Percentiles rank a stretch among this genome's conserved stretches.
phyloP scores from a whole-genome alignment of 495 filamentous ascomycete species.

The Talaromyces wortmannii region DNA sequence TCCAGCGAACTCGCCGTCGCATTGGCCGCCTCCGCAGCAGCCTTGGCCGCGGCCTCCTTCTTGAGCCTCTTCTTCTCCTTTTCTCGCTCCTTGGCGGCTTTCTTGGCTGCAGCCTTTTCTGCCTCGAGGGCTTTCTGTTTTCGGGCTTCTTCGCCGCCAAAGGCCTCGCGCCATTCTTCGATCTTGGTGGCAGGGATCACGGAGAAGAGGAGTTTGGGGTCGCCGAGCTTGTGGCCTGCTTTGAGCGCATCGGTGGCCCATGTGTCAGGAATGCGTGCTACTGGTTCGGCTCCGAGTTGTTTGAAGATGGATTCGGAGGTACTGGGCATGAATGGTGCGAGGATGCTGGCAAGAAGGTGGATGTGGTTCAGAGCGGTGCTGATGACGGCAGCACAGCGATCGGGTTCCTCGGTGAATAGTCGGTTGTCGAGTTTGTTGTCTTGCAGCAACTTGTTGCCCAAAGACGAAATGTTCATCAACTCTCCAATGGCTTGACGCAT shows the following conservation, averaged over 20 bases:
- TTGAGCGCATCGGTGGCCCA: conserved; percentile 1
- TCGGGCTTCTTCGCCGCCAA: conserved; percentile 7
- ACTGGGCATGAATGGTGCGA: conserved; percentile 9
- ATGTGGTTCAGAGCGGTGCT: conserved; percentile 17
- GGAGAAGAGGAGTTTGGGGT: conserved; percentile 6
- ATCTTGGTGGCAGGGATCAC: conserved; percentile 5
- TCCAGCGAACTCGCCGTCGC: not conserved
- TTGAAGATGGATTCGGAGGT: conserved; percentile 10
- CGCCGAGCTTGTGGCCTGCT: conserved; percentile 8
- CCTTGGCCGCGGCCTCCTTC: conserved; percentile 3
- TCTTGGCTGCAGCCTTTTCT: conserved; percentile 9
- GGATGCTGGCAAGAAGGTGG: conserved; percentile 8
- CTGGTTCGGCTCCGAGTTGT: conserved; percentile 6
- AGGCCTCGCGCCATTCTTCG: conserved; percentile 11
- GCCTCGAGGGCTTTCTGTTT: conserved; percentile 6
- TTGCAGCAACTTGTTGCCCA: conserved; percentile 40
- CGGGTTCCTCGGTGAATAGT: conserved; percentile 27
- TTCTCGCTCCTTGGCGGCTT: conserved; percentile 7
- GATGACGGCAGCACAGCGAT: conserved; percentile 33
- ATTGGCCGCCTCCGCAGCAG: not conserved
- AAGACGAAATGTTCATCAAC: conserved; percentile 27
- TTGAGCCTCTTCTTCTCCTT: conserved; percentile 7
- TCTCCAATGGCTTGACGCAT: conserved; percentile 28
- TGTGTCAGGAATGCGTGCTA: conserved; percentile 5
- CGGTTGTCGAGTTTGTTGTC: conserved; percentile 37